Evolutionary conservation across 2,329 filamentous ascomycete genomes (phyloP), one percentile per base, ranked within the genome.

Genomic region (Scedosporium aurantiacum): DNA sequence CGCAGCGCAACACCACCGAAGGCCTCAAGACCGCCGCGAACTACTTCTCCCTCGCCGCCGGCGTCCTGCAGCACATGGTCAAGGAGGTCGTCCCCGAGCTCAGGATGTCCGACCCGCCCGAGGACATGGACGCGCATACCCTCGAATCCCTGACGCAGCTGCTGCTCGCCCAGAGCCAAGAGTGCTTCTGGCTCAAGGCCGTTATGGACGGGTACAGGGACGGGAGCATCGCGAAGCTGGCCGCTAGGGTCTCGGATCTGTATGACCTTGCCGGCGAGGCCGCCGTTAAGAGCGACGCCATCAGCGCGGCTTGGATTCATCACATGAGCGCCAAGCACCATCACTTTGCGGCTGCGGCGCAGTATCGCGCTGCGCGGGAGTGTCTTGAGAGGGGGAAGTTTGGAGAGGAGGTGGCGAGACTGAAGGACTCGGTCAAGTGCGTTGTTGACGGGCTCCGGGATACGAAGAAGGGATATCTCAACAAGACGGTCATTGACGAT

Each of bases 171-270:
- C 91, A 99, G 71, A 92, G 89, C 28, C 94, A 99, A 70, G 94
- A 99, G 75, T 97, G 92, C 71, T 97, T 94, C 74, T 99, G 94
- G 94, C 89, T 94, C 67, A 97, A 96, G 72, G 93, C 94, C 0
- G 92, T 96, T 63, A 92, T 95, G 77, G 93, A 97, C 70, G 86
- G 87, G 25, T 85, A 96, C 75, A 97, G 96, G 72, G 94, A 99
- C 71, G 89, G 86, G 1, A 90, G 88, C 0, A 96, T 99, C 64
- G 90, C 94, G 2, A 94, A 95, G 71, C 79, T 99, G 18, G 92
- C 94, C 4, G 91, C 91, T 0, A 75, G 91, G 64, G 91, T 97
- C 3, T 95, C 90, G 2, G 94, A 99, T 69, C 82, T 96, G 52
- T 99, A 97, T 74, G 89, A 86, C 60, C 78, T 87, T 60, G 91